Evolutionary conservation across 164 flowering plant species (phyloP), one percentile per base, ranked within the genome.

Genomic region (Macadamia integrifolia): DNA sequence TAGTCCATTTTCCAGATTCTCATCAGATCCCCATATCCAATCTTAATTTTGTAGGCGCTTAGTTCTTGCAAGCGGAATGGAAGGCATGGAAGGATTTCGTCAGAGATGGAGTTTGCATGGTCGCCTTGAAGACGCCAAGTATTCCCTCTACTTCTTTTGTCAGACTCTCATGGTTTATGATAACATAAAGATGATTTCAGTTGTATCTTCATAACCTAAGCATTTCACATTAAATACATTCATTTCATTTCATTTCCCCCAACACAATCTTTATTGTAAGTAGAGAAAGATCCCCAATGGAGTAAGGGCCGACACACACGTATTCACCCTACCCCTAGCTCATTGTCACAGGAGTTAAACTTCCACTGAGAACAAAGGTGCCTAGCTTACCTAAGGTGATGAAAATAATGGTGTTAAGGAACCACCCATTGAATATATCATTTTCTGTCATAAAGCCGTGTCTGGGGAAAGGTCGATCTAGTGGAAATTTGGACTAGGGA

Each of bases 101-200:
- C 96, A 88, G 74, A 79, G 97, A 80, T 93, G 98, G 98, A 91
- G 98, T 75, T 84, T 93, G 78, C 94, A 93, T 68, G 97, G 96
- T 15, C 89, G 85, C 55, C 89, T 89, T 64, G 82, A 89, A 65
- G 98, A 93, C 72, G 80, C 88, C 74, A 89, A 81, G 97, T 93
- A 88, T 66, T 57, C 66, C 48, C 69, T 62, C 35, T 53, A 53
- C 48, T 10, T 31, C 23, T 52, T 31, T 17, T 2, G 13, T 42
- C 12, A 32, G 40, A 9, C 11, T 32, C 32, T 30, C 30, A 49
- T 7, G 6, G 52, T 17, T 9, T 17, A 14, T 52, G 17, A 52
- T 5, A 52, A 52, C 57, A 11, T 13, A 52, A 52, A 13, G 0
- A 13, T 52, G 14, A 50, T 12, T 15, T 50, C 15, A 50, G n/a